These are phyloP conservation scores for Hypoxylon fuscum DNA, from an alignment of 495 filamentous ascomycete genomes.

Conservation along the genomic window DNA sequence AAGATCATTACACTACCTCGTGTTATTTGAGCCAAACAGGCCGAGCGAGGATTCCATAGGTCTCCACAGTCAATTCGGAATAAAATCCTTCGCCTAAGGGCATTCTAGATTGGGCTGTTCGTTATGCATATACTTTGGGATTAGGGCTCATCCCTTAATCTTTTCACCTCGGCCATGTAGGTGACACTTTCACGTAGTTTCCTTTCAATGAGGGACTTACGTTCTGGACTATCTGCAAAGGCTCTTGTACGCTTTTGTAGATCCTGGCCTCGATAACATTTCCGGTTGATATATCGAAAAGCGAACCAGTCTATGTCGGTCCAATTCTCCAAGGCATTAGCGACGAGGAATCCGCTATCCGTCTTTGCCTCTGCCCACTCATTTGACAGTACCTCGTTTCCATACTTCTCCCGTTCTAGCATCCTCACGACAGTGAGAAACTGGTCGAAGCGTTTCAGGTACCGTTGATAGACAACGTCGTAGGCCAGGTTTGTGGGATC, in stretches of 20 bases:
- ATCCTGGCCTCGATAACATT: background rate
- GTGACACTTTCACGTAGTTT: background rate
- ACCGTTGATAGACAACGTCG: conserved; percentile 10
- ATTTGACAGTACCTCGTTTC: conserved; percentile 33
- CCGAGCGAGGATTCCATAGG: too few relatives aligned
- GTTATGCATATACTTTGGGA: too few relatives aligned
- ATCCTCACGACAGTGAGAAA: conserved; percentile 26
- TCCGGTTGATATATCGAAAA: background rate
- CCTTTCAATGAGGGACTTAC: background rate
- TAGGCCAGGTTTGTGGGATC: conserved; percentile 32
- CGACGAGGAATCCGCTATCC: conserved; percentile 37
- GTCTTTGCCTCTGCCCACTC: conserved; percentile 35
- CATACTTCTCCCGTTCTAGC: conserved; percentile 33
- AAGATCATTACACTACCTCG: too few relatives aligned
- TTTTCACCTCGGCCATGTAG: too few relatives aligned
- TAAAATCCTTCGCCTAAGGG: too few relatives aligned
- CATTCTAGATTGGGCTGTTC: too few relatives aligned
- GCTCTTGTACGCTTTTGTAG: background rate
- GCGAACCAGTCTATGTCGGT: conserved; percentile 44
- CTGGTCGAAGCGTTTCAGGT: conserved; percentile 18
- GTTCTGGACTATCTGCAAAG: background rate
- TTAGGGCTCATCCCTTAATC: too few relatives aligned
- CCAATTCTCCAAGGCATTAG: conserved; percentile 42
- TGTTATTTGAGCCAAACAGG: too few relatives aligned
- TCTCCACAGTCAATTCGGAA: too few relatives aligned